Evolutionary conservation across 1,139 yeast genomes (phyloP), one percentile per base, ranked within the genome.

Genomic region (Taphrina sp.): DNA sequence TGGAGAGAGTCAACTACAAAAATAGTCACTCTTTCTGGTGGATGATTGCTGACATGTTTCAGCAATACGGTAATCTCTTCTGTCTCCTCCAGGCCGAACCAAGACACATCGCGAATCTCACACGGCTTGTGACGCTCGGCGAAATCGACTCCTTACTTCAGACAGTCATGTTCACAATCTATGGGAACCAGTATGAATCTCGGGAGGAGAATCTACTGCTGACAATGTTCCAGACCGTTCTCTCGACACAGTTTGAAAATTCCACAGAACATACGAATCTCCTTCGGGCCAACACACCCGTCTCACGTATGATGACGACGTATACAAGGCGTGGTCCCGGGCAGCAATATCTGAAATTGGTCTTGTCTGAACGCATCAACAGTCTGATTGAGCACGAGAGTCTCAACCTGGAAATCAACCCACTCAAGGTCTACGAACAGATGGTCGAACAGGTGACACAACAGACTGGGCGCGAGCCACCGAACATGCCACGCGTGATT

Each of bases 101-200:
- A 3, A 64, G 67, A 44, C 71, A 72, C 55, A 70, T 72, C 56
- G 74, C 75, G 1, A 54, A 63, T 28, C 64, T 72, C 28, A 70
- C 74, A 56, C 62, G 71, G 10, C 63, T 65, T 26, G 72, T 72
- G n/a, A 63, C 71, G 10, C 68, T 72, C 68, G 66, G 69, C 2
- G 75, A 72, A 57, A 71, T 72, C 36, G 75, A 72, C 58, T 67
- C 71, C 10, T 64, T 72, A 52, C 65, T 72, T 8, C 74, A 72
- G 55, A 72, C 74, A 1, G 74, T 72, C 59, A 72, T 72, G 75
- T 72, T 72, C 61, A 71, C 73, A n/a, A 68, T 72, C 52, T 73
- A 69, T 58, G 76, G 76, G 16, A 72, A 72, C 59, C 76, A 72
- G 62, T 71, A 72, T 62, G 75, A 72, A 55, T 72, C 71, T 56